Base-by-base conservation (phyloP, 225 moss, liverwort and hornwort species). In the Physcomitrium patens region DNA sequence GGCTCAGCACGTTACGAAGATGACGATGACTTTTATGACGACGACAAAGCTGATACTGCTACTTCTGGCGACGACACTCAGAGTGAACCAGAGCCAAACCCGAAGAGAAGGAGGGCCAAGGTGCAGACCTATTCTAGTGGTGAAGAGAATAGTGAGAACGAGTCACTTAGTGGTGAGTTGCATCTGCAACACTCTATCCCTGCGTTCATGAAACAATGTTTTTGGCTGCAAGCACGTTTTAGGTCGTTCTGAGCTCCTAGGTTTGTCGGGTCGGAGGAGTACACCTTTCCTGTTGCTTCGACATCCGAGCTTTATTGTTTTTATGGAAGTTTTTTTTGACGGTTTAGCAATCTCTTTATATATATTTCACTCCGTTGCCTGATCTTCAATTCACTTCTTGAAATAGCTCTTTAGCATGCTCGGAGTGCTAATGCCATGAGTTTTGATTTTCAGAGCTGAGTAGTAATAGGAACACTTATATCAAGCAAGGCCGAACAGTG, bases 61-160 rank as follows among this genome's bases (percentile, higher is more conserved):
- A 79, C 84, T 59, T 87, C 84, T 65, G 87, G 87, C 14, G 87
- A 87, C 63, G 87, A 87, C 59, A 84, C 79, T 71, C 76, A 81
- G 84, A 87, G 87, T 63, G 87, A 84, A 79, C 81, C 84, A 75
- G 87, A 68, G 77, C 84, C 77, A 67, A 81, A 74, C 63, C 79
- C 70, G 65, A 87, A 84, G 77, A 84, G 74, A 74, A 81, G 68
- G 43, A 79, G 77, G 75, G 74, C 76, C 75, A 87, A 79, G 67
- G 74, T 67, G 63, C 84, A 76, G 76, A 48, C 78, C 22, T 87
- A 79, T 51, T 79, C 76, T 58, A 87, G 81, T 64, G 87, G 74
- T 59, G 84, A 84, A 82, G 86, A 84, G 60, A 86, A 81, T 69
- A 87, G 84, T 63, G 84, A 82, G 49, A 79, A 84, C 68, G 87